Percentiles rank a stretch among this genome's conserved stretches.
Evolutionary conservation across 805 yeast genomes (phyloP).

Genomic region (Peterozyma toletana): DNA sequence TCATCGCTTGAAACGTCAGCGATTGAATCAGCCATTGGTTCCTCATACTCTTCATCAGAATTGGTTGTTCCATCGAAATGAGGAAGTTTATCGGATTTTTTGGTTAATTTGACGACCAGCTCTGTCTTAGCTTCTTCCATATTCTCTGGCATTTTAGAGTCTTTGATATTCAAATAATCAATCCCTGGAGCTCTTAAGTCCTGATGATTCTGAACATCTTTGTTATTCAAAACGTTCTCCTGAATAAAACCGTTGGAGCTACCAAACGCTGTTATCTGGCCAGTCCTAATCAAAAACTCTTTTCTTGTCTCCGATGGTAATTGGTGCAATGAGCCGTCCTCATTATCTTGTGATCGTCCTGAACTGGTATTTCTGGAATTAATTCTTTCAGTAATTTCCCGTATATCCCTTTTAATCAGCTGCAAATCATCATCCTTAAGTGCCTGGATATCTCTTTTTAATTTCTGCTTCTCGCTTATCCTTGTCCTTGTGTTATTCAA

Average conservation of each 20-base stretch:
- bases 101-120: not conserved
- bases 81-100: not conserved
- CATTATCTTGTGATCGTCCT: constrained; percentile 10
- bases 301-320: constrained; percentile 70
- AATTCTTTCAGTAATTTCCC: constrained; percentile 46
- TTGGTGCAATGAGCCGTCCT: constrained; percentile 23
- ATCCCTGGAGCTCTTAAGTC: constrained; percentile 46
- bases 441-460: constrained; percentile 46
- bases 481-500: constrained; percentile 46
- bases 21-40: not conserved
- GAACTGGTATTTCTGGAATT: constrained; percentile 22
- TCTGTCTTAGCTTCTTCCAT: constrained; percentile 9
- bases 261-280: constrained; percentile 92
- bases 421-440: constrained; percentile 42
- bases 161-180: constrained; percentile 15
- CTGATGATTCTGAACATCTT: constrained; percentile 27
- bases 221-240: constrained; percentile 19
- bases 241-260: constrained; percentile 50
- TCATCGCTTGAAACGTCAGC: constrained; percentile 9
- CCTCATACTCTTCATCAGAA: constrained; percentile 14
- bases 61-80: not conserved
- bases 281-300: constrained; percentile 80
- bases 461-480: constrained; percentile 53
- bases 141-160: constrained; percentile 17
- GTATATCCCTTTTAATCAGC: constrained; percentile 51